Evolutionary conservation across 352 stramenopile genomes (phyloP), one percentile per base, ranked within the genome.

Genomic region (Aphanomyces euteiches): DNA sequence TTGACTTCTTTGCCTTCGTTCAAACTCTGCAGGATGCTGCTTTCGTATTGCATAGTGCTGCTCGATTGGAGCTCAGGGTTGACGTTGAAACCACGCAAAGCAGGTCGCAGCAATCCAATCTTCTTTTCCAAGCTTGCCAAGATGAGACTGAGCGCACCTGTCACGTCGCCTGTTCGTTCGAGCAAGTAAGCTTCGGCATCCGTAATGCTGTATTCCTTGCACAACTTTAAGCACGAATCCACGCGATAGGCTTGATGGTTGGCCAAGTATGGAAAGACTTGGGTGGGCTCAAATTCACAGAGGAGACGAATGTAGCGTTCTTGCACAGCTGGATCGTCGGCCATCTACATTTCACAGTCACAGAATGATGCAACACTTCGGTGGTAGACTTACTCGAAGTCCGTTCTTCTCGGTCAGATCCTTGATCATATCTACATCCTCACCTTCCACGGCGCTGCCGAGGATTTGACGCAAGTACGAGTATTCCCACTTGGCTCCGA

Each of bases 101-200:
- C 88, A 21, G 82, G 85, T 67, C 95, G 95, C 10, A 98, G 74
- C 37, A 89, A 87, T 79, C 97, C 96, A 53, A 98, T 83, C 64
- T 96, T 92, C 72, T 94, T 90, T 66, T 98, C 92, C 47, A 98
- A 74, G 36, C 84, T 97, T 74, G 96, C 80, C 15, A 98, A 73
- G 73, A 98, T 98, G 8, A 98, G 75, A 47, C 90, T 93, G 12
- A 98, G 76, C 8, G 91, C 93, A 47, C 91, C 92, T n/a, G 84
- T 96, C 3, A 97, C 92, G 75, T 98, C 93, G 38, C 93, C 95
- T 56, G 92, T 97, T 39, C 89, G 81, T 68, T 98, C 95, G 6
- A 98, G 78, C 56, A 98, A 72, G 74, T 98, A 98, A 4, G 92
- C 92, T 73, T 96, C 84, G 1, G 88, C 88, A 40, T 96, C 85